Percentiles rank a stretch among this genome's conserved stretches.
Conservation (phyloP, 768 basidiomycete genomes). For the Tulasnella sp. region DNA sequence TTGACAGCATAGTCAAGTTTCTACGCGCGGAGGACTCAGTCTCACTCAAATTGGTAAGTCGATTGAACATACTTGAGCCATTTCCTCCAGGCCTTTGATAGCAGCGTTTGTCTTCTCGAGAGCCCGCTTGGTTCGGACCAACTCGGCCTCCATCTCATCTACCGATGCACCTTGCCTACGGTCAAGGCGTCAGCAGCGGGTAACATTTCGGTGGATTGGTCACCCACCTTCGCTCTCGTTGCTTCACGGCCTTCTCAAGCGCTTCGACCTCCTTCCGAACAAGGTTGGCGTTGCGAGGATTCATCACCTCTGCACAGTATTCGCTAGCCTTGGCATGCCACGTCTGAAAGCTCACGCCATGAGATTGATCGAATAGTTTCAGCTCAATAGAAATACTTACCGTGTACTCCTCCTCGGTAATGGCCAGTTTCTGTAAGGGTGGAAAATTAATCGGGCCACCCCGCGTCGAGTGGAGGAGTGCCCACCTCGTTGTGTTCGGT, state of each 20-base stretch:
- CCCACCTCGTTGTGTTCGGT: slow-evolving; percentile 48
- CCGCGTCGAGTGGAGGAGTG: background rate
- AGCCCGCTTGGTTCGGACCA: slow-evolving; percentile 64
- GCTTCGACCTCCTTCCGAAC: slow-evolving; percentile 67
- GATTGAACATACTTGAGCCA: slow-evolving; percentile 61
- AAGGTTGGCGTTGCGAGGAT: slow-evolving; percentile 59
- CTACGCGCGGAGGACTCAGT: slow-evolving; percentile 46
- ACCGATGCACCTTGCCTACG: slow-evolving; percentile 73
- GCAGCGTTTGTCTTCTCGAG: slow-evolving; percentile 65
- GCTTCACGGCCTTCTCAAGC: slow-evolving; percentile 64
- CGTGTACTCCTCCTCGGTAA: slow-evolving; percentile 59
- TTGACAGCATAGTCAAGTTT: slow-evolving; percentile 67
- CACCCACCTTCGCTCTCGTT: slow-evolving; percentile 64
- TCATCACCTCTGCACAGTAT: slow-evolving; percentile 61
- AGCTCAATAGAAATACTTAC: slow-evolving; percentile 45
- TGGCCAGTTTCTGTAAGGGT: background rate
- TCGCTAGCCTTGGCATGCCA: slow-evolving; percentile 68
- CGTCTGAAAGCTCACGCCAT: slow-evolving; percentile 46
- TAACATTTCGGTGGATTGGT: background rate
- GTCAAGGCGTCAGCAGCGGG: background rate
- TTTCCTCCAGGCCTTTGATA: slow-evolving; percentile 60
- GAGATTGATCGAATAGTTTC: background rate
- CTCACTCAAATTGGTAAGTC: background rate
- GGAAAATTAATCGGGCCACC: background rate
- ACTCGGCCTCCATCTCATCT: slow-evolving; percentile 73